These are phyloP conservation scores for Cicer judaicum DNA, from an alignment of 306 rosid species.

Conservation along the genomic window DNA sequence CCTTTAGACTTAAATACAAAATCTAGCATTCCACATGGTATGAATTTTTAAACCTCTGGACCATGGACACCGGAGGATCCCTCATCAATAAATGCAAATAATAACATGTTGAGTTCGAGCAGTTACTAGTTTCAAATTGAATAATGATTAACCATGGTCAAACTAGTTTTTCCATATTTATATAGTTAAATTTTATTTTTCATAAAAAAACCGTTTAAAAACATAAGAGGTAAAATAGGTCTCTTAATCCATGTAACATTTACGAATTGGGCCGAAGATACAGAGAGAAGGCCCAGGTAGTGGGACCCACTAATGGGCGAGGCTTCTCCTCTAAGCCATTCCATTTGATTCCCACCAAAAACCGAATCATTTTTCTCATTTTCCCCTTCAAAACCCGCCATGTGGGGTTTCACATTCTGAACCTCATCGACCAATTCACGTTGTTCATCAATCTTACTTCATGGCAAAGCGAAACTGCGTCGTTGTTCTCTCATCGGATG, in stretches of 20 bases:
- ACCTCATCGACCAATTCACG: background rate
- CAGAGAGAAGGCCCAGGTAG: constrained; percentile 1
- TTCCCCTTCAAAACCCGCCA: constrained; percentile 20
- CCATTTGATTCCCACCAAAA: constrained; percentile 1
- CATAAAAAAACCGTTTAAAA: no score
- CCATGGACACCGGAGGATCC: background rate
- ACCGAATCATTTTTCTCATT: background rate
- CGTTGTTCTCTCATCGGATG: constrained; percentile 72
- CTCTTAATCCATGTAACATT: no score
- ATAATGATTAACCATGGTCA: no score
- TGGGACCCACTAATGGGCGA: constrained; percentile 1
- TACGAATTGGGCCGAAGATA: background rate
- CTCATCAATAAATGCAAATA: background rate
- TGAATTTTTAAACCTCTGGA: background rate
- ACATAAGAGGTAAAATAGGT: no score
- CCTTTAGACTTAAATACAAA: background rate
- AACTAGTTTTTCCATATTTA: no score
- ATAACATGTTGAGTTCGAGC: background rate
- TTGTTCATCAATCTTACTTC: background rate
- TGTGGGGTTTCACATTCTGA: constrained; percentile 27
- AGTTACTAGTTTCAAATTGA: no score
- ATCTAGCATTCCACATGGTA: background rate
- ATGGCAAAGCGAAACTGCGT: constrained; percentile 72
- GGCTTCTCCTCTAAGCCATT: constrained; percentile 34
- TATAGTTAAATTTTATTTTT: no score